A percentile compares a stretch with the other conserved stretches of the same genome.
phyloP scores from a whole-genome alignment of 2,329 filamentous ascomycete species.

The Fusarium napiforme region DNA sequence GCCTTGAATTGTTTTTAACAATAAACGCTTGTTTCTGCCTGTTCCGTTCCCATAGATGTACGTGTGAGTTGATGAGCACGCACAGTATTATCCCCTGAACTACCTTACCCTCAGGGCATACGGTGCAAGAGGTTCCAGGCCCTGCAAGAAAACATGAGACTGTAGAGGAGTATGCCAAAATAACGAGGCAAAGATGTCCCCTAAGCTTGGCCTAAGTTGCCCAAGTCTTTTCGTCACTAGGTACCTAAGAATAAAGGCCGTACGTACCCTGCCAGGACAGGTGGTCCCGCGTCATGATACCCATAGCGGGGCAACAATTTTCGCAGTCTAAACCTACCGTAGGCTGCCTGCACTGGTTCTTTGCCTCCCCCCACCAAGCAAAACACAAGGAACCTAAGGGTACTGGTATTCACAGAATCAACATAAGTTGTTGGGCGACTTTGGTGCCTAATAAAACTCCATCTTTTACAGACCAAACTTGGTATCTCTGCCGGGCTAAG shows the following conservation, averaged over 20 bases:
- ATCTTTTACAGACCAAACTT: conserved; percentile 3
- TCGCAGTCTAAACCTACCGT: conserved; percentile 46
- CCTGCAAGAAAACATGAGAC: neutral
- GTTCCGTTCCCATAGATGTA: neutral
- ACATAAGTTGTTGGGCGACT: conserved; percentile 36
- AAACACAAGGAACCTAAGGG: conserved; percentile 17
- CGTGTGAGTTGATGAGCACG: neutral
- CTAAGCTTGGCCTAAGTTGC: neutral
- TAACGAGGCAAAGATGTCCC: neutral
- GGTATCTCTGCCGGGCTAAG: neutral
- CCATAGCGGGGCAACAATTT: conserved; percentile 55
- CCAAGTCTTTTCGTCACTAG: neutral
- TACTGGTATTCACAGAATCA: conserved; percentile 39
- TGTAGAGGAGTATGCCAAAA: neutral
- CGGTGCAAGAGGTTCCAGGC: neutral
- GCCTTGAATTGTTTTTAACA: too few relatives aligned
- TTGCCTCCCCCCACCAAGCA: conserved; percentile 43
- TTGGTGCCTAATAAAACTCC: conserved; percentile 43
- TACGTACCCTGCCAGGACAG: neutral
- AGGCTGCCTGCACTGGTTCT: conserved; percentile 1
- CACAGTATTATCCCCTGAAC: conserved; percentile 24
- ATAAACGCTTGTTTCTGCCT: conserved; percentile 5
- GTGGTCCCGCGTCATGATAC: conserved; percentile 47
- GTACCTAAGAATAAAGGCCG: neutral
- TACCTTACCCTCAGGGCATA: conserved; percentile 28